Percentiles rank a stretch among this genome's conserved stretches.
These are phyloP conservation scores for Dendrocalamus latiflorus DNA, from an alignment of 202 grass and related monocot species.

Conservation along the genomic window DNA sequence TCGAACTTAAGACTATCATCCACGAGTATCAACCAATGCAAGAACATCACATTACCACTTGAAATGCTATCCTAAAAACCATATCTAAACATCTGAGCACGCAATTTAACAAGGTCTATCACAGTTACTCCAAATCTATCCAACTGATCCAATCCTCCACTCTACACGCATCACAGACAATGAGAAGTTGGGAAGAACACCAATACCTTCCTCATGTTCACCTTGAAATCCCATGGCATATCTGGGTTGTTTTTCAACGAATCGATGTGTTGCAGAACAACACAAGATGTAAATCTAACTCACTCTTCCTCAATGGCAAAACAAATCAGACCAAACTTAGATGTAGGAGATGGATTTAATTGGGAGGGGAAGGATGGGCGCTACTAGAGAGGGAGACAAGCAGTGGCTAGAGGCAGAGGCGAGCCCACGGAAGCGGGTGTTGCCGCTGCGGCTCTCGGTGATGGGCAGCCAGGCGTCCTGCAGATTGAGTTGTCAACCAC, in stretches of 20 bases:
- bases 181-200: not conserved
- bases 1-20: not conserved
- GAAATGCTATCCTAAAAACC: not conserved
- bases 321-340: conserved; percentile 29
- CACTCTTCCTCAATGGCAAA: conserved; percentile 5
- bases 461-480: no score
- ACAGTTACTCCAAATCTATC: not conserved
- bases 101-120: not conserved
- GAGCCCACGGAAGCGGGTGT: no score
- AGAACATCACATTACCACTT: not conserved
- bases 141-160: not conserved
- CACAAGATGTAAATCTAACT: not conserved
- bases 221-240: conserved; percentile 72
- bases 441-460: no score
- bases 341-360: no score
- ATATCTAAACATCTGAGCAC: not conserved
- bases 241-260: conserved; percentile 75
- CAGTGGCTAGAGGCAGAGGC: no score
- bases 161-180: not conserved
- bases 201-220: conserved; percentile 78
- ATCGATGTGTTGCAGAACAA: conserved; percentile 75
- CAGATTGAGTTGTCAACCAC: no score
- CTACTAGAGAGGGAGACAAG: no score
- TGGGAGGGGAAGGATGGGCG: no score
- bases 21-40: not conserved